Percentiles rank a stretch among this genome's conserved stretches.
Conservation (phyloP, 306 rosid species). For the Prunus mongolica region DNA sequence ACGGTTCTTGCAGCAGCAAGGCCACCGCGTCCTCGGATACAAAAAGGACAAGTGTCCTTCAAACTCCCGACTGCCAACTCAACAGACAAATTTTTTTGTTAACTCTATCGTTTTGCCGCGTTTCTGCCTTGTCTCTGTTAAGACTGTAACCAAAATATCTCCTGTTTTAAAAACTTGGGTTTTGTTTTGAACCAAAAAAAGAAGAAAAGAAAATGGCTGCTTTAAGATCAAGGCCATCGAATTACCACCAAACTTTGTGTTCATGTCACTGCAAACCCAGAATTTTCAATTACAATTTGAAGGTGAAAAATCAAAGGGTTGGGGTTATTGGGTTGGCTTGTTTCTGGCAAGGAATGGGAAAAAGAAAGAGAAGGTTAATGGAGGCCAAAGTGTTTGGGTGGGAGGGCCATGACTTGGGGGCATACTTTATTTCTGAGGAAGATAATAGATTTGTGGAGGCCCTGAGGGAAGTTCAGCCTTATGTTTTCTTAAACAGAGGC, state of each 20-base stretch:
- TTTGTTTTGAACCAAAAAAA: too few species aligned
- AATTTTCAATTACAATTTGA: background rate
- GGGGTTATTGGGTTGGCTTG: background rate
- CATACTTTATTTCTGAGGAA: slow-evolving; percentile 17
- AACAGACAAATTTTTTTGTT: background rate
- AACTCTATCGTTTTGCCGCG: slow-evolving; percentile 12
- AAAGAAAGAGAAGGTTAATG: slow-evolving; percentile 20
- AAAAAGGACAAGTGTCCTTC: background rate
- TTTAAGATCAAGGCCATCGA: background rate
- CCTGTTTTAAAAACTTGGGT: background rate
- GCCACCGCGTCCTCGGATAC: background rate
- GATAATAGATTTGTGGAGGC: slow-evolving; percentile 46
- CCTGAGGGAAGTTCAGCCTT: slow-evolving; percentile 63
- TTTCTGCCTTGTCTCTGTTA: background rate
- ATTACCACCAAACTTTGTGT: background rate
- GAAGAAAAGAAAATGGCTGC: background rate
- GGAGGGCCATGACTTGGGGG: too few species aligned
- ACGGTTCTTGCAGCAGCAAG: background rate
- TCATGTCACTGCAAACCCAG: background rate
- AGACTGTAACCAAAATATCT: background rate
- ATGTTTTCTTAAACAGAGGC: slow-evolving; percentile 38
- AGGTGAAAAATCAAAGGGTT: background rate
- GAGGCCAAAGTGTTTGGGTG: slow-evolving; percentile 11
- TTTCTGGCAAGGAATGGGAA: slow-evolving; percentile 4
- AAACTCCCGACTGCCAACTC: background rate